Evolutionary conservation across 176 grass and related monocot genomes (phyloP).

Genomic region (Luzula sylvatica): DNA sequence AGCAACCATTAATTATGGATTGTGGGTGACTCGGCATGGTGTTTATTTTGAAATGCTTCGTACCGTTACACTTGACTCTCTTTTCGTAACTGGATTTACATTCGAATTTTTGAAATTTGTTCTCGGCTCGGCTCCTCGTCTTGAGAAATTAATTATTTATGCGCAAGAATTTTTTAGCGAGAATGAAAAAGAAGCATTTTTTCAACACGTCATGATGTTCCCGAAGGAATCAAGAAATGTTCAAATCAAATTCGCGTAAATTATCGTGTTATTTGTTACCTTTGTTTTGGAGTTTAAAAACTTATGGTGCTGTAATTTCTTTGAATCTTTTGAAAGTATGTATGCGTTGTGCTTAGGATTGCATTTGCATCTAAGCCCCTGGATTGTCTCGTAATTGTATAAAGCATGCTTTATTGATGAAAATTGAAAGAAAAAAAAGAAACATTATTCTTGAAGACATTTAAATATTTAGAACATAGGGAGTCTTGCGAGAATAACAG

Average conservation of each 20-base stretch:
- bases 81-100: background rate
- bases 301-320: too few relatives aligned
- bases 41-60: background rate
- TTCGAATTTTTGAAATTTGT: conserved; percentile 9
- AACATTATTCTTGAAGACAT: too few relatives aligned
- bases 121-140: conserved; percentile 1
- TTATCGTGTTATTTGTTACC: too few relatives aligned
- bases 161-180: background rate
- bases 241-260: background rate
- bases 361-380: too few relatives aligned
- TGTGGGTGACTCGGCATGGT: background rate
- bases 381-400: too few relatives aligned
- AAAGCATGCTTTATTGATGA: too few relatives aligned
- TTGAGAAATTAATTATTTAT: conserved; percentile 7
- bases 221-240: conserved; percentile 3
- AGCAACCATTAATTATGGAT: background rate
- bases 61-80: background rate
- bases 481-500: too few relatives aligned
- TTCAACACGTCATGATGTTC: background rate
- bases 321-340: too few relatives aligned
- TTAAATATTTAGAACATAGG: too few relatives aligned
- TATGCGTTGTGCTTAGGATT: too few relatives aligned
- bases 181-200: background rate
- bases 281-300: too few relatives aligned
- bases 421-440: too few relatives aligned